Evolutionary conservation across 2,329 filamentous ascomycete genomes (phyloP).

Genomic region (Penicillium sp.): DNA sequence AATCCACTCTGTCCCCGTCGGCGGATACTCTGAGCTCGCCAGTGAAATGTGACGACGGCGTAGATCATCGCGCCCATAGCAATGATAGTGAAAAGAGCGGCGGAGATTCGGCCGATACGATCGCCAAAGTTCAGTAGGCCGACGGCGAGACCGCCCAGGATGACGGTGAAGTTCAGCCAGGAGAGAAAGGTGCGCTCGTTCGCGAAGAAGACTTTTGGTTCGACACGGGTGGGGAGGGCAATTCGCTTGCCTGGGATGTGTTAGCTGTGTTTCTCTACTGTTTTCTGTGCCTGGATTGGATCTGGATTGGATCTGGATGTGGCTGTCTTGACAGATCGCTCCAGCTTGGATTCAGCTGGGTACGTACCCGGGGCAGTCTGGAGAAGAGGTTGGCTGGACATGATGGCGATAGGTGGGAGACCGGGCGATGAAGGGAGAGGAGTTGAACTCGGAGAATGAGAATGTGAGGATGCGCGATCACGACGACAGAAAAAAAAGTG

Average conservation of each 20-base stretch:
- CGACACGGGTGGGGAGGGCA: conserved; percentile 94
- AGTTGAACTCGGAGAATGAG: background rate
- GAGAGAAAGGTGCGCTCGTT: conserved; percentile 99
- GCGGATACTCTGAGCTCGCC: conserved; percentile 91
- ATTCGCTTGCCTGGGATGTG: conserved; percentile 83
- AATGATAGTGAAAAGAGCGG: conserved; percentile 90
- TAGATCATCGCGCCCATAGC: conserved; percentile 96
- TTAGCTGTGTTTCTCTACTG: conserved; percentile 20
- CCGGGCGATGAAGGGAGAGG: background rate
- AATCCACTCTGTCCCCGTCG: conserved; percentile 92
- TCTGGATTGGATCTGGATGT: background rate
- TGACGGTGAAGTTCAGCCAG: conserved; percentile 99
- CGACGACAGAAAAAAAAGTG: background rate
- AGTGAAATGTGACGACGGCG: conserved; percentile 93
- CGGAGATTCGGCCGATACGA: conserved; percentile 88
- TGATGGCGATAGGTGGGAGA: conserved; percentile 47
- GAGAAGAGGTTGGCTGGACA: conserved; percentile 96
- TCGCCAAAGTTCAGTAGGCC: conserved; percentile 99
- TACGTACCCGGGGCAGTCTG: conserved; percentile 84
- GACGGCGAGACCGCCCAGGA: conserved; percentile 93
- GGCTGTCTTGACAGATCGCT: background rate
- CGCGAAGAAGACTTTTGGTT: conserved; percentile 99
- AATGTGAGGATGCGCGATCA: conserved; percentile 1
- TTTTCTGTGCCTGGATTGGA: too few species aligned
- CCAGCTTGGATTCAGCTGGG: background rate